Percentiles rank a stretch among this genome's conserved stretches.
phyloP scores from a whole-genome alignment of 139 green algal species.

The Nannochloris sp. region DNA sequence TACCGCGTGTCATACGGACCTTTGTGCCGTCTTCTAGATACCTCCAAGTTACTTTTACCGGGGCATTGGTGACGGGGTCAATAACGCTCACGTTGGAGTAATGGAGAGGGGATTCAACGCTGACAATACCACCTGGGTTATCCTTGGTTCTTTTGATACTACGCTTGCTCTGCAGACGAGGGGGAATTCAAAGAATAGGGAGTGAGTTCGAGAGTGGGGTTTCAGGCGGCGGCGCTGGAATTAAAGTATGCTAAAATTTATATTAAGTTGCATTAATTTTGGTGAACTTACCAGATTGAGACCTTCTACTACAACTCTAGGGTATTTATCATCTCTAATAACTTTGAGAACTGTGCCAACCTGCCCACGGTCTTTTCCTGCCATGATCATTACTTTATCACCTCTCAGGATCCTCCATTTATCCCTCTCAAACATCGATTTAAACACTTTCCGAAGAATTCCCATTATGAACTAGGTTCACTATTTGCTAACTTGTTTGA shows the following conservation, averaged over 20 bases:
- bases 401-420: slow-evolving; percentile 55
- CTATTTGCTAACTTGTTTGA: too few relatives aligned
- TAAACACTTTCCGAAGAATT: slow-evolving; percentile 15
- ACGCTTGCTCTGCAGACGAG: slow-evolving; percentile 50
- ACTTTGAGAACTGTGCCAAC: slow-evolving; percentile 50
- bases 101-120: slow-evolving; percentile 57
- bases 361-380: slow-evolving; percentile 67
- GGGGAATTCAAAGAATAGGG: neutral
- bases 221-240: neutral
- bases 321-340: slow-evolving; percentile 40
- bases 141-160: slow-evolving; percentile 45
- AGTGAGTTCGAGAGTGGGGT: neutral
- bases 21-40: slow-evolving; percentile 68
- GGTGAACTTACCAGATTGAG: slow-evolving; percentile 60
- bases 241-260: neutral
- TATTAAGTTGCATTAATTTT: slow-evolving; percentile 1
- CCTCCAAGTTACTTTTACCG: slow-evolving; percentile 41
- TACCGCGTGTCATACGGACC: slow-evolving; percentile 53
- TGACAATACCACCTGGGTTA: slow-evolving; percentile 54
- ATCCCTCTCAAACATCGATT: slow-evolving; percentile 33
- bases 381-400: slow-evolving; percentile 52
- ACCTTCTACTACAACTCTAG: slow-evolving; percentile 59
- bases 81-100: slow-evolving; percentile 75
- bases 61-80: slow-evolving; percentile 56
- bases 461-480: slow-evolving; percentile 25